Evolutionary conservation across 768 basidiomycete genomes (phyloP).

Genomic region (Lactifluus hygrophoroides): DNA sequence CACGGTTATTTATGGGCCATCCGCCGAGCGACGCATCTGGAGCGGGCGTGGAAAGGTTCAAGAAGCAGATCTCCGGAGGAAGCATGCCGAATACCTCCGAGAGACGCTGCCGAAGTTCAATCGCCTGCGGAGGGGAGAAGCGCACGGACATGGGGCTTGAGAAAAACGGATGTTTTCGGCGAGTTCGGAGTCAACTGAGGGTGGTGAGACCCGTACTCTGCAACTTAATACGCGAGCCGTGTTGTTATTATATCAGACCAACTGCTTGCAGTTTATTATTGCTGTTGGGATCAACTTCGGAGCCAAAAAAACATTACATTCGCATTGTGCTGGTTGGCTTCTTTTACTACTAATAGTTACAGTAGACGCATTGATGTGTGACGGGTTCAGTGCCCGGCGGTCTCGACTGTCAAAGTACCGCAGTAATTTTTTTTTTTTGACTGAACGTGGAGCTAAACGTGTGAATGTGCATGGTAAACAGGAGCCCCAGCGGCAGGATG

Average conservation of each 20-base stretch:
- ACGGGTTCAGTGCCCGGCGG: too few species aligned
- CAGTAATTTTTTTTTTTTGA: too few species aligned
- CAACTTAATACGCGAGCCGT: too few species aligned
- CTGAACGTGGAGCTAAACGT: neutral
- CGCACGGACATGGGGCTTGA: slow-evolving; percentile 9
- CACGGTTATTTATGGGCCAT: slow-evolving; percentile 75
- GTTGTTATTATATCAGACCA: neutral
- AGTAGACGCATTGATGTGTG: too few species aligned
- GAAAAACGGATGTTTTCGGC: too few species aligned
- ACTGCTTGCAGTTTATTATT: too few species aligned
- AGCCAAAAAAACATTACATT: neutral
- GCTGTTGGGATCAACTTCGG: neutral
- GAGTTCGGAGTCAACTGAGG: too few species aligned
- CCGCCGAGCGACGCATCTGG: slow-evolving; percentile 70
- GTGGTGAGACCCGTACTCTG: neutral
- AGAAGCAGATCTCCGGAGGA: slow-evolving; percentile 72
- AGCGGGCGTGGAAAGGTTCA: slow-evolving; percentile 79
- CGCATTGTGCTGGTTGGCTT: too few species aligned
- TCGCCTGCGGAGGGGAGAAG: slow-evolving; percentile 35
- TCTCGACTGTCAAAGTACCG: too few species aligned
- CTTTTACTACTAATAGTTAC: too few species aligned
- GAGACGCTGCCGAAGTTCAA: slow-evolving; percentile 93
- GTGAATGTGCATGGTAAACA: neutral
- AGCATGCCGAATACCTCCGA: slow-evolving; percentile 85
- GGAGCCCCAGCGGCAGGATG: neutral